Base-by-base conservation (phyloP, 176 grass and related monocot genomes). In the Triticum dicoccoides region DNA sequence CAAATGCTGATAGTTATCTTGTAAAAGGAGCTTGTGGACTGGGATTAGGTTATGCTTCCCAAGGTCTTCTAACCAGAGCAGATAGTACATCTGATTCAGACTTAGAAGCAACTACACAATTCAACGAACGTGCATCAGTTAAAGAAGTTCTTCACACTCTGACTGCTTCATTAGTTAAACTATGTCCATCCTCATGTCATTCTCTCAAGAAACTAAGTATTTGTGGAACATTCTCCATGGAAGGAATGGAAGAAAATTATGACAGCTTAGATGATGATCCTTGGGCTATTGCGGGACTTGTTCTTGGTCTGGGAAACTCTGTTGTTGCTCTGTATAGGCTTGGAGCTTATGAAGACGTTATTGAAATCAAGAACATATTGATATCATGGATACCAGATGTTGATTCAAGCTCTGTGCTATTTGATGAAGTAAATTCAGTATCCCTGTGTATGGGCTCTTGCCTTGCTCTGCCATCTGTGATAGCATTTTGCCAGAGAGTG, bases 11-110 rank as follows among this genome's bases (percentile, higher is more conserved):
- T 88, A 98, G 93, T 85, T 80, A 37, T 87, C 82, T 96, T 89
- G 92, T 94, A 71, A 98, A 92, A 91, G 96, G 93, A 88, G 90
- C 92, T 58, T 98, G 93, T 90, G 96, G 88, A 76, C 33, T 88
- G 15, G 93, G 88, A 83, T 83, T 98, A 80, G 93, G 93, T 79
- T 96, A 92, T 88, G 79, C 84, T 73, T 98, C 90, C 81, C 90
- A 94, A 74, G 87, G 88, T 84, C 84, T 98, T 92, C 83, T 92
- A 75, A 89, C 76, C 30, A 83, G 88, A 72, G 73, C 74, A 71
- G 82, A 88, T 85, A 90, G 73, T 84, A 34, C 63, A 81, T 21
- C 42, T 45, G 90, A 85, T 84, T 61, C 69, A 80, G 87, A 91
- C 86, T 83, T 87, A 58, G 92, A 88, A 87, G 87, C 81, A 78